A percentile compares a stretch with the other conserved stretches of the same genome.
These are phyloP conservation scores for Zoysia matrella DNA, from an alignment of 202 grass and related monocot genomes.

Conservation along the genomic window DNA sequence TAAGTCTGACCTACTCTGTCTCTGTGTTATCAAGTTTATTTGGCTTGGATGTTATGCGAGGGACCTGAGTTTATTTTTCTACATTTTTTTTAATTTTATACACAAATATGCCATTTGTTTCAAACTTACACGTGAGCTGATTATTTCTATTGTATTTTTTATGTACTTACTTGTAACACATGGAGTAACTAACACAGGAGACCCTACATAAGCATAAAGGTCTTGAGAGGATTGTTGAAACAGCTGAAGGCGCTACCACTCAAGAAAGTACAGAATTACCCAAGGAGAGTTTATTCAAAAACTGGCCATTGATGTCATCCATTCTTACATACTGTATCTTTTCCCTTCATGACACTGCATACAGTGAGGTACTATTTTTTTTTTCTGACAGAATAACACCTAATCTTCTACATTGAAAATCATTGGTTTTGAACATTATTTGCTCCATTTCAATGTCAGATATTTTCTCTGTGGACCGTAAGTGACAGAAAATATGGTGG, in stretches of 20 bases:
- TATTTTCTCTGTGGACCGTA: conserved; percentile 85
- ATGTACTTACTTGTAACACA: not conserved
- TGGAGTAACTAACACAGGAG: conserved; percentile 49
- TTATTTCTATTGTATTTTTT: not conserved
- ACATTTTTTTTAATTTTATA: too few species aligned
- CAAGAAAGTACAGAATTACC: conserved; percentile 33
- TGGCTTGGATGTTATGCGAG: not conserved
- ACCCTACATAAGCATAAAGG: conserved; percentile 73
- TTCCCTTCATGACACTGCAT: conserved; percentile 63
- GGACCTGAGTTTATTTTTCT: not conserved
- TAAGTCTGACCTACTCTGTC: conserved; percentile 32
- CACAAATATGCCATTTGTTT: not conserved
- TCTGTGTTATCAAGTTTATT: not conserved
- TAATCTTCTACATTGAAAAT: not conserved
- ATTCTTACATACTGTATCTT: conserved; percentile 61
- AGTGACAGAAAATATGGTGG: conserved; percentile 63
- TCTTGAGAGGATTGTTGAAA: conserved; percentile 29
- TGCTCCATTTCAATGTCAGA: conserved; percentile 45
- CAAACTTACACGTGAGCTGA: not conserved
- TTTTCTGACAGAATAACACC: not conserved
- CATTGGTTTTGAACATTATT: conserved; percentile 8
- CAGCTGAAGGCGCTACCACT: conserved; percentile 35
- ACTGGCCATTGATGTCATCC: conserved; percentile 73
- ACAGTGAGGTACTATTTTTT: conserved; percentile 49
- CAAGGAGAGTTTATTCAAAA: conserved; percentile 57